These are phyloP conservation scores for Fusarium longipes DNA, from an alignment of 2,329 filamentous ascomycete species.

Conservation along the genomic window DNA sequence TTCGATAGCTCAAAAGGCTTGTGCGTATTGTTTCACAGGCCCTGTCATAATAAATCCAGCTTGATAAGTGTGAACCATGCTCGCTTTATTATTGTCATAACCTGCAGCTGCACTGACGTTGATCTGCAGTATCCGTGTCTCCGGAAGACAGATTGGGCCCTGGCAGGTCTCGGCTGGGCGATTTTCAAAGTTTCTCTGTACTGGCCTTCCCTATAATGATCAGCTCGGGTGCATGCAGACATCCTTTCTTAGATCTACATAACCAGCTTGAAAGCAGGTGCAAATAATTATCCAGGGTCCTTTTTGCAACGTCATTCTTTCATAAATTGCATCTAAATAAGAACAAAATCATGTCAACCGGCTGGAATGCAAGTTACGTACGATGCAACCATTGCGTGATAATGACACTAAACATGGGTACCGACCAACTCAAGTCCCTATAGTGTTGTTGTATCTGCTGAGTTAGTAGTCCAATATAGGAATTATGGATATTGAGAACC, in stretches of 20 bases:
- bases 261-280: no score
- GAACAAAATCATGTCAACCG: not conserved
- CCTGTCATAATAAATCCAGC: not conserved
- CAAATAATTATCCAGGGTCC: no score
- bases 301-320: no score
- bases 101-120: not conserved
- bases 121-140: not conserved
- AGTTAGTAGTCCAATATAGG: no score
- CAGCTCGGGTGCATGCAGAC: not conserved
- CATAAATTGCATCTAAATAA: no score
- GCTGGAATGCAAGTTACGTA: not conserved
- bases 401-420: not conserved
- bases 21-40: not conserved
- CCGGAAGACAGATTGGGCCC: not conserved
- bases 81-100: not conserved
- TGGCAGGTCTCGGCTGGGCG: no score
- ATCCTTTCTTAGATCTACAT: no score
- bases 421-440: no score
- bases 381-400: not conserved
- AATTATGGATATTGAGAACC: no score
- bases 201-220: not conserved
- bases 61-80: not conserved
- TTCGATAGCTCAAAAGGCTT: conserved; percentile 18
- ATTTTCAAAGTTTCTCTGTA: not conserved
- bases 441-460: no score